phyloP scores from a whole-genome alignment of 2,329 filamentous ascomycete genomes.

The Cladophialophora chaetospira region DNA sequence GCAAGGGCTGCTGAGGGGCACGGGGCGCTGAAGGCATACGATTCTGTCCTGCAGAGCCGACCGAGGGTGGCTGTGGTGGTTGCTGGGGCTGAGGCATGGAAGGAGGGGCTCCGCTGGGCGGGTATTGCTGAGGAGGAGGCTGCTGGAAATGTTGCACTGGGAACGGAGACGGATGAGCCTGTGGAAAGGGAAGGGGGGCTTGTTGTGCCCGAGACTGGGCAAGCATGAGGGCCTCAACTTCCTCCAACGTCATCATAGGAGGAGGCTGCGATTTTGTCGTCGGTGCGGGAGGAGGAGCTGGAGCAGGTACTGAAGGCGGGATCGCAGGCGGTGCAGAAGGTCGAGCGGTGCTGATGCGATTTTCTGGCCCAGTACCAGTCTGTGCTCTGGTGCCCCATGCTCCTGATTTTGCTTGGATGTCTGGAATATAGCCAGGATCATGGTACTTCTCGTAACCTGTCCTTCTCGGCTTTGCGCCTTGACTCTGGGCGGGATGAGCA shows the following conservation, averaged over 20 bases:
- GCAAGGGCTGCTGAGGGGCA: constrained; percentile 59
- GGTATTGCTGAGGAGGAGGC: constrained; percentile 37
- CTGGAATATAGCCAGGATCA: constrained; percentile 79
- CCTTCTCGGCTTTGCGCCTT: constrained; percentile 63
- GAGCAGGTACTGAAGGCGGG: constrained; percentile 36
- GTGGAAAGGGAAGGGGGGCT: constrained; percentile 31
- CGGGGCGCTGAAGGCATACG: constrained; percentile 24
- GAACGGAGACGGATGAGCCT: constrained; percentile 38
- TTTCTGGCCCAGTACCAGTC: constrained; percentile 40
- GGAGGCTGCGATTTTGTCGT: constrained; percentile 41
- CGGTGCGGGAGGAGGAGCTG: constrained; percentile 28
- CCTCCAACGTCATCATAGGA: constrained; percentile 86
- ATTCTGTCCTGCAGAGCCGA: constrained; percentile 41
- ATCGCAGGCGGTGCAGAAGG: constrained; percentile 30
- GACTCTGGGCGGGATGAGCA: constrained; percentile 44
- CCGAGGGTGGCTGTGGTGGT: constrained; percentile 41
- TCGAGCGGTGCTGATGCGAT: constrained; percentile 30
- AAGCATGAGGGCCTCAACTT: constrained; percentile 92
- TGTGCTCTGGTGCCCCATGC: constrained; percentile 76
- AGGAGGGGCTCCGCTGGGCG: constrained; percentile 11
- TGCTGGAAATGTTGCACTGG: constrained; percentile 28
- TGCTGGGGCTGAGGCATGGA: constrained; percentile 10
- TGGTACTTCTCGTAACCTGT: constrained; percentile 92
- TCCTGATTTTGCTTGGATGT: constrained; percentile 87
- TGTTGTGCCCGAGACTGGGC: constrained; percentile 38